A percentile compares a stretch with the other conserved stretches of the same genome.
phyloP scores from a whole-genome alignment of 2,329 filamentous ascomycete genomes.

The Ophiosphaerella narmari region DNA sequence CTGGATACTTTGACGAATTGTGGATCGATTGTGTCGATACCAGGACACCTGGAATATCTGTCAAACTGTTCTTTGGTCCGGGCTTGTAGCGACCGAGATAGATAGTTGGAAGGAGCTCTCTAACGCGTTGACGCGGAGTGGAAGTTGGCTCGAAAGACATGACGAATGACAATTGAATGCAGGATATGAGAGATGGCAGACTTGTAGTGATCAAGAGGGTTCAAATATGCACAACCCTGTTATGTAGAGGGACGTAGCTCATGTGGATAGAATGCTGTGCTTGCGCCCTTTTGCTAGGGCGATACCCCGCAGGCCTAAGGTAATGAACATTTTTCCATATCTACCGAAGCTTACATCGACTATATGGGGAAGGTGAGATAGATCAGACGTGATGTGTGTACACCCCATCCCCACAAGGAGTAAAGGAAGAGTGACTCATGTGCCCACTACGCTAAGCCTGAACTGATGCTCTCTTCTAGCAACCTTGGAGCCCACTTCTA shows the following conservation, averaged over 20 bases:
- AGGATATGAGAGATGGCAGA: not conserved
- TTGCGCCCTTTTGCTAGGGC: not conserved
- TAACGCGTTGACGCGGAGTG: conserved; percentile 39
- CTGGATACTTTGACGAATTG: conserved; percentile 31
- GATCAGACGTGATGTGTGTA: no score
- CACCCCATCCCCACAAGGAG: no score
- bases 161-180: not conserved
- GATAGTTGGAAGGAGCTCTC: conserved; percentile 45
- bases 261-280: not conserved
- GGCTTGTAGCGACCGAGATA: conserved; percentile 44
- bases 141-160: conserved; percentile 14
- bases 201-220: not conserved
- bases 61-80: conserved; percentile 50
- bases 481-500: no score
- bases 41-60: conserved; percentile 52
- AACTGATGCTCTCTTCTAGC: no score
- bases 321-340: no score
- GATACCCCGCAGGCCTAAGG: no score
- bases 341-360: not conserved
- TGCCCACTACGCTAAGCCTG: no score
- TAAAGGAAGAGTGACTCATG: no score
- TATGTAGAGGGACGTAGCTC: not conserved
- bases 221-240: no score
- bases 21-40: conserved; percentile 49
- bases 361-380: no score